Base-by-base conservation (phyloP, 208 protist species). In the Vickermania spadyakhi region DNA sequence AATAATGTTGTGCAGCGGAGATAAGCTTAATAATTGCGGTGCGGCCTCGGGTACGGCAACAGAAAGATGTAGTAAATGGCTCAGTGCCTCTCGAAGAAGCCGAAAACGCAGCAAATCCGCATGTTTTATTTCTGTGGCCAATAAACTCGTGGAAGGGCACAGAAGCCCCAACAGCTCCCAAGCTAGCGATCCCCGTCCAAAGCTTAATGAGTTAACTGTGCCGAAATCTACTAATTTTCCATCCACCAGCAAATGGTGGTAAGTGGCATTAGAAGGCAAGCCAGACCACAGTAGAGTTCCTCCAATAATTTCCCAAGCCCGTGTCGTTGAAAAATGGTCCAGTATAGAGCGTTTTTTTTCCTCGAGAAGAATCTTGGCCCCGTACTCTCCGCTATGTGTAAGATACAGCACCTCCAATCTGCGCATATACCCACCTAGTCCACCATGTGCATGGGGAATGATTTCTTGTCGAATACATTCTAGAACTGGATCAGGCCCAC, bases 111-210 rank as follows among this genome's bases (percentile, higher is more conserved):
- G 21, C 41, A 49, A 49, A 49, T 49, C 41, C 41, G 41, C 41
- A 49, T 11, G 18, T 49, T 11, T 21, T 49, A 18, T 21, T 49
- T 11, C 11, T 49, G 41, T 21, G 11, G 41, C 11, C 18, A 18
- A 49, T 49, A 18, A 49, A 21, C 18, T 2, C 1, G 27, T 41
- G 50, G 4, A 22, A 2, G 14, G 26, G 60, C 21, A 18, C 21
- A 18, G 28, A 66, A 29, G 25, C 58, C 36, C 26, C 52, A 90
- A 61, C 2, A 85, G 66, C n/a, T 56, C 41, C 79, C 79, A 91
- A 3, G 79, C 84, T 23, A 85, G 72, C 3, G 84, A 91, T n/a
- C 80, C 78, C 28, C 70, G 69, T 18, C 79, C 84, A 62, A 80
- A 86, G 1, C 58, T 68, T 28, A 51, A 70, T 4, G 11, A 62